phyloP scores from a whole-genome alignment of 1,139 yeast species.

The Pneumocystis carinii region DNA sequence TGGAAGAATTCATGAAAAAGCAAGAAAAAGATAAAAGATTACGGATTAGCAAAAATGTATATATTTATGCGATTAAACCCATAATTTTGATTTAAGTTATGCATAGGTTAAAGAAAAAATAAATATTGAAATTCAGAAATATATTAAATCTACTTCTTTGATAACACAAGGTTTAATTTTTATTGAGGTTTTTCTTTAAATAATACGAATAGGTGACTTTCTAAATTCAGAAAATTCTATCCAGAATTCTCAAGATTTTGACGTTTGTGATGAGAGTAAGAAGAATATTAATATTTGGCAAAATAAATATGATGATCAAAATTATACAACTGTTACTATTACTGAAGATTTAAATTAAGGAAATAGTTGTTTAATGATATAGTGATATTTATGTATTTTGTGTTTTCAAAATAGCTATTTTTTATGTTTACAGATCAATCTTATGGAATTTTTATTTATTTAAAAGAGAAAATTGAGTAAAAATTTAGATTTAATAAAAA shows the following conservation, averaged over 20 bases:
- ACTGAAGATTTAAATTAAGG: background rate
- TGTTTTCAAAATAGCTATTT: background rate
- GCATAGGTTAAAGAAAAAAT: background rate
- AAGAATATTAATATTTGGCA: background rate
- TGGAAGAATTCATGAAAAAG: slow-evolving; percentile 58
- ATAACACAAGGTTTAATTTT: background rate
- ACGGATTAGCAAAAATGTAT: background rate
- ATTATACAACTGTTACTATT: background rate
- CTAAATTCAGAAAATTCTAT: background rate
- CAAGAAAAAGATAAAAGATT: slow-evolving; percentile 23
- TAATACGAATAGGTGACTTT: background rate
- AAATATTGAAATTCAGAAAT: background rate
- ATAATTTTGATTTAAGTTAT: background rate
- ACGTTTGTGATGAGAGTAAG: background rate
- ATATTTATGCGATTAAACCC: background rate
- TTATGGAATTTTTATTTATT: background rate
- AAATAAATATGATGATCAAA: background rate
- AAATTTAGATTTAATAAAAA: background rate
- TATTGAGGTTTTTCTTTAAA: background rate
- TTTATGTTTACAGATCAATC: background rate
- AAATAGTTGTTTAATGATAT: background rate
- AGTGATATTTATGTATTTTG: background rate
- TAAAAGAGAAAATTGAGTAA: background rate
- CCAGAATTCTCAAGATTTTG: background rate
- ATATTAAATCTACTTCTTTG: background rate